Evolutionary conservation across 495 filamentous ascomycete genomes (phyloP).

Genomic region (Hamigera avellanea): DNA sequence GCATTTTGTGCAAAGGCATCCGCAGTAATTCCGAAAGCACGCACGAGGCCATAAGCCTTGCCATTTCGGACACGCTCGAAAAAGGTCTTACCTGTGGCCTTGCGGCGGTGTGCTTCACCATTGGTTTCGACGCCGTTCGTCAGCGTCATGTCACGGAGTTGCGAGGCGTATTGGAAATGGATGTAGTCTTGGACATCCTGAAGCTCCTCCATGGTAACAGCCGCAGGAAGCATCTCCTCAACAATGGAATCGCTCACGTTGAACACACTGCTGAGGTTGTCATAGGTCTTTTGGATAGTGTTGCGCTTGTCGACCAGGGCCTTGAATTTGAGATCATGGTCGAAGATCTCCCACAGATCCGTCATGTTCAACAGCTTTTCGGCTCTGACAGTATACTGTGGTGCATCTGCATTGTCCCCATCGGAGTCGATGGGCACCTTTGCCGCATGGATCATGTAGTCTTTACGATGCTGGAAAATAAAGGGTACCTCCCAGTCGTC

Average conservation of each 20-base stretch:
- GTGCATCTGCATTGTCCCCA: conserved; percentile 48
- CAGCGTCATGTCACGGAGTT: conserved; percentile 60
- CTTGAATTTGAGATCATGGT: conserved; percentile 87
- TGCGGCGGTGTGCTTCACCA: conserved; percentile 55
- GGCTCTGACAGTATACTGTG: conserved; percentile 61
- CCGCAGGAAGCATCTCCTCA: conserved; percentile 67
- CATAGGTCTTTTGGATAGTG: conserved; percentile 63
- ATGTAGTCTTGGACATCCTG: conserved; percentile 96
- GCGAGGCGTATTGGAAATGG: conserved; percentile 81
- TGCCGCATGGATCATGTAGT: conserved; percentile 89
- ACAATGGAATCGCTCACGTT: conserved; percentile 44
- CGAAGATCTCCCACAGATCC: conserved; percentile 88
- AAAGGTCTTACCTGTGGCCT: conserved; percentile 58
- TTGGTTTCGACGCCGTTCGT: conserved; percentile 40
- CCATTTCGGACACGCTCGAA: conserved; percentile 76
- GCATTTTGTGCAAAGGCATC: conserved; percentile 80
- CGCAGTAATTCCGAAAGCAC: conserved; percentile 80
- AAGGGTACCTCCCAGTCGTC: conserved; percentile 93
- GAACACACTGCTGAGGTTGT: conserved; percentile 49
- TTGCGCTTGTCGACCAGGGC: conserved; percentile 83
- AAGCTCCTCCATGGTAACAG: conserved; percentile 78
- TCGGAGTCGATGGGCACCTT: conserved; percentile 48
- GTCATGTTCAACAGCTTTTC: conserved; percentile 87
- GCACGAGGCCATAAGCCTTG: conserved; percentile 70
- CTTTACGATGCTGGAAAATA: conserved; percentile 94